A percentile compares a stretch with the other conserved stretches of the same genome.
Conservation (phyloP, 1,139 yeast species). For the Kodamaea alishanica region DNA sequence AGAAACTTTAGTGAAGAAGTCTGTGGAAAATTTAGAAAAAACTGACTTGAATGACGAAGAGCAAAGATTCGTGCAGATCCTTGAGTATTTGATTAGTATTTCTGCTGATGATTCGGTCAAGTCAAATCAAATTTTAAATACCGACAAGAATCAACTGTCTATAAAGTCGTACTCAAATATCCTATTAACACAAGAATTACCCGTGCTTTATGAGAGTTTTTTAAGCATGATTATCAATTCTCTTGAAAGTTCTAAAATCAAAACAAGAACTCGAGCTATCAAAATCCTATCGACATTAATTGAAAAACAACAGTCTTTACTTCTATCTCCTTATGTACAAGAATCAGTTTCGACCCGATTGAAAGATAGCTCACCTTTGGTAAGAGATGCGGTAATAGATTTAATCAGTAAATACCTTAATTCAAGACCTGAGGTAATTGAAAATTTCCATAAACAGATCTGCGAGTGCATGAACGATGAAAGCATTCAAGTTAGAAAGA, state of each 20-base stretch:
- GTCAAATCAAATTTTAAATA: constrained; percentile 10
- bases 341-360: constrained; percentile 50
- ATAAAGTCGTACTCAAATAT: constrained; percentile 10
- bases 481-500: constrained; percentile 62
- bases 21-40: too few species aligned
- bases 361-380: constrained; percentile 62
- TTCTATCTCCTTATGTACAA: constrained; percentile 49
- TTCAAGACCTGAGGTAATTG: constrained; percentile 41
- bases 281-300: constrained; percentile 48
- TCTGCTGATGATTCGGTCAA: constrained; percentile 9
- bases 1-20: not conserved
- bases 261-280: constrained; percentile 62
- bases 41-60: too few species aligned
- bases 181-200: constrained; percentile 29
- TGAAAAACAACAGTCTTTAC: constrained; percentile 48
- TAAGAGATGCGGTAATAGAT: constrained; percentile 73
- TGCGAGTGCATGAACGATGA: constrained; percentile 53
- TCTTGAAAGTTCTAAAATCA: constrained; percentile 52
- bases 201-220: constrained; percentile 50
- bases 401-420: constrained; percentile 52
- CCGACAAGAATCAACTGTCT: constrained; percentile 14
- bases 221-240: constrained; percentile 46
- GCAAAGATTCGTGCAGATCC: too few species aligned
- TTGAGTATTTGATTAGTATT: too few species aligned
- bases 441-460: constrained; percentile 48